Evolutionary conservation across 2,329 filamentous ascomycete species (phyloP).

Genomic region (Verticillium alfalfae): DNA sequence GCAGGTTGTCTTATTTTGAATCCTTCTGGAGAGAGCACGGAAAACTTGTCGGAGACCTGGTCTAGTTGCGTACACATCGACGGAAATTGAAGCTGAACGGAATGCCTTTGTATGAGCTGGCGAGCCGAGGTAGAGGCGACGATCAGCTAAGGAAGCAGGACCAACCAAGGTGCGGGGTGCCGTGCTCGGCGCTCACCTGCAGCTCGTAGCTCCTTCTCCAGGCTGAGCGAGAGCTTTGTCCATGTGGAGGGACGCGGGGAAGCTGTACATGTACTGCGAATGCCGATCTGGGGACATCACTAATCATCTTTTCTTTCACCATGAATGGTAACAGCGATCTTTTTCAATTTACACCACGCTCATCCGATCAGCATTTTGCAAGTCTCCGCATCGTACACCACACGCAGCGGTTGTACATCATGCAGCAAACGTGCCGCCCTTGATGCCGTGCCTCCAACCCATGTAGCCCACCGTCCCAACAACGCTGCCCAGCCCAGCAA

Average conservation of each 20-base stretch:
- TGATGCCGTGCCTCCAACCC: slow-evolving; percentile 43
- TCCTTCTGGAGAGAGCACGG: no score
- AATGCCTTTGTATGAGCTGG: not conserved
- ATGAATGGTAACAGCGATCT: no score
- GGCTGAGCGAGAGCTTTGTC: not conserved
- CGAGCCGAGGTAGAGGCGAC: not conserved
- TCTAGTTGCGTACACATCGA: no score
- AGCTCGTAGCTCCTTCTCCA: not conserved
- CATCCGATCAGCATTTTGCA: no score
- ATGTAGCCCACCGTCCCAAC: slow-evolving; percentile 42
- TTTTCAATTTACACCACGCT: no score
- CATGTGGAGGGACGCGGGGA: not conserved
- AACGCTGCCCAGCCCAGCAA: slow-evolving; percentile 40
- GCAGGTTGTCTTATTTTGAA: no score
- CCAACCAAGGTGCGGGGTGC: not conserved
- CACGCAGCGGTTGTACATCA: not conserved
- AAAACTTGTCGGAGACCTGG: no score
- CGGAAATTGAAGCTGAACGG: not conserved
- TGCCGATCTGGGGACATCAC: not conserved
- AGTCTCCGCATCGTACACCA: no score
- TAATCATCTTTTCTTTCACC: not conserved
- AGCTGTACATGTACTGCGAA: not conserved
- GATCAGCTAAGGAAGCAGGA: not conserved
- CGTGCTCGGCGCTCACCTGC: not conserved
- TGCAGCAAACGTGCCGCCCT: slow-evolving; percentile 30